phyloP scores from a whole-genome alignment of 2,329 filamentous ascomycete species.

The Amauroascus niger region DNA sequence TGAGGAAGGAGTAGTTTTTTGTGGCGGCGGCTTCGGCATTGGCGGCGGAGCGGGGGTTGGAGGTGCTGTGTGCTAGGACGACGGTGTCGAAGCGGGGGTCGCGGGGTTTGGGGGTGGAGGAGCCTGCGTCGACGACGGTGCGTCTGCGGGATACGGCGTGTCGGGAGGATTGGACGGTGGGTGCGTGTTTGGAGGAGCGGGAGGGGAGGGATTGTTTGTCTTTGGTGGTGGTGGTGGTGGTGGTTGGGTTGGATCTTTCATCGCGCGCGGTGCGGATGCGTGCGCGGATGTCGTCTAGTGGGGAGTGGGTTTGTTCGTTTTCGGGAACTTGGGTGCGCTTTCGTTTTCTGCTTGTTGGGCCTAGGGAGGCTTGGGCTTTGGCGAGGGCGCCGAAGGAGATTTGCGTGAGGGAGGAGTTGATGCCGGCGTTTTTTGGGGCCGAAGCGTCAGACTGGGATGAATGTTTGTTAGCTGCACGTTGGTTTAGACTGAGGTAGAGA shows the following conservation, averaged over 20 bases:
- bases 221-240: constrained; percentile 24
- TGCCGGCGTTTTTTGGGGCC: constrained; percentile 26
- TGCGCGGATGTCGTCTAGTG: constrained; percentile 32
- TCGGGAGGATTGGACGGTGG: constrained; percentile 71
- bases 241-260: constrained; percentile 24
- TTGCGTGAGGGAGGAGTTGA: constrained; percentile 40
- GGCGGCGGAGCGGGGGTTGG: constrained; percentile 37
- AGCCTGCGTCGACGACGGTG: constrained; percentile 50
- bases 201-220: constrained; percentile 14
- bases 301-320: not conserved
- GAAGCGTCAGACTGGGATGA: constrained; percentile 1
- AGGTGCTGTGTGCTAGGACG: constrained; percentile 30
- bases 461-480: not conserved
- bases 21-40: constrained; percentile 40
- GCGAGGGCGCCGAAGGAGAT: constrained; percentile 87
- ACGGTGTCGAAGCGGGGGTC: constrained; percentile 83
- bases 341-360: constrained; percentile 24
- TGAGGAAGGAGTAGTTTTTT: constrained; percentile 76
- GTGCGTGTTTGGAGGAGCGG: constrained; percentile 69
- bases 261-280: constrained; percentile 37
- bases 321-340: constrained; percentile 15
- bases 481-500: not conserved
- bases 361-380: constrained; percentile 67
- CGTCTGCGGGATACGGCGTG: constrained; percentile 72
- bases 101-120: constrained; percentile 51